Evolutionary conservation across 1,284 basidiomycete species (phyloP).

Genomic region (Peniophora sp.): DNA sequence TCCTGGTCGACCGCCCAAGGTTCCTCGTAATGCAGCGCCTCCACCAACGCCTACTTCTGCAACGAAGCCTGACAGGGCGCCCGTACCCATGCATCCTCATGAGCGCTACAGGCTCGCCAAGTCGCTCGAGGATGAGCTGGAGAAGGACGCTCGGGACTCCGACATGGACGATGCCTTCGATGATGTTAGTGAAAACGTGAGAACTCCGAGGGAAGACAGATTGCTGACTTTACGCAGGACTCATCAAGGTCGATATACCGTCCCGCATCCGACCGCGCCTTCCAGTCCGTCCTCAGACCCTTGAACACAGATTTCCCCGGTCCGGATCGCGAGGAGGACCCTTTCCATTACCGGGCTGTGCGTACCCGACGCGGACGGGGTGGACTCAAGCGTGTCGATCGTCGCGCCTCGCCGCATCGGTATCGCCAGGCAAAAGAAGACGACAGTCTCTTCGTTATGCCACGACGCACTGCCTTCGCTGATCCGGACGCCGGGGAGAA

Average conservation of each 20-base stretch:
- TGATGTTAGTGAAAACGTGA: constrained; percentile 31
- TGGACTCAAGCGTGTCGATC: constrained; percentile 74
- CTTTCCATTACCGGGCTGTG: constrained; percentile 39
- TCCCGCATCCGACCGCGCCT: constrained; percentile 5
- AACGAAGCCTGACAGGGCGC: background rate
- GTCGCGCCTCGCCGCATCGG: constrained; percentile 29
- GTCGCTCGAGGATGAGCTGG: background rate
- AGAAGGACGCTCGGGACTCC: background rate
- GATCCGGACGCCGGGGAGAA: background rate
- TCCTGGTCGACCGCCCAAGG: too few relatives aligned
- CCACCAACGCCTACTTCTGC: background rate
- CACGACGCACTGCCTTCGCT: constrained; percentile 1
- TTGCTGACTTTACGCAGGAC: constrained; percentile 37
- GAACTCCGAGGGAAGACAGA: constrained; percentile 47
- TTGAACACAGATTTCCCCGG: constrained; percentile 25
- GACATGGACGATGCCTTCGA: constrained; percentile 2
- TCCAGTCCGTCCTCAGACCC: constrained; percentile 30
- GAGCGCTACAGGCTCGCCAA: background rate
- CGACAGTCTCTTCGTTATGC: background rate
- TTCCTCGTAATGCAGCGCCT: background rate
- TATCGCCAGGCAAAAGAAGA: background rate
- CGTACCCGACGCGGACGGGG: constrained; percentile 77
- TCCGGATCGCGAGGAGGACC: constrained; percentile 20
- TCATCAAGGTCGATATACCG: constrained; percentile 49
- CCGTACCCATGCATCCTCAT: background rate